phyloP scores from a whole-genome alignment of 1,139 yeast species.

The Blastobotrys serpentis region DNA sequence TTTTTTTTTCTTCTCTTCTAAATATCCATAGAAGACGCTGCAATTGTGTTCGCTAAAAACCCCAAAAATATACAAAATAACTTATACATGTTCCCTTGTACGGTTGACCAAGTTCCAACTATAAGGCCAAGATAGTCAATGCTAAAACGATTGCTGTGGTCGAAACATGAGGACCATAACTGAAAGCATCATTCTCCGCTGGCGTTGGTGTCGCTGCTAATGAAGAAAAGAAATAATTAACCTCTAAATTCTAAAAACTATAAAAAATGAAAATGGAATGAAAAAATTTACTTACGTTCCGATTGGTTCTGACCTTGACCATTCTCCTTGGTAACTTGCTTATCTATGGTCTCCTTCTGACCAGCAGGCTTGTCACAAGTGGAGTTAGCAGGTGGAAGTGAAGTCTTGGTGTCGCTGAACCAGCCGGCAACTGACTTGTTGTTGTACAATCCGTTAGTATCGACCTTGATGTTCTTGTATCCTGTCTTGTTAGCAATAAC shows the following conservation, averaged over 20 bases:
- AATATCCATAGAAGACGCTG: too few relatives aligned
- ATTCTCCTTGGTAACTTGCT: not conserved
- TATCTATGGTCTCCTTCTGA: constrained; percentile 12
- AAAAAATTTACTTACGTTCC: not conserved
- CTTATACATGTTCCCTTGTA: too few relatives aligned
- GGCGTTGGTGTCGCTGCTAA: not conserved
- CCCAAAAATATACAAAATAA: too few relatives aligned
- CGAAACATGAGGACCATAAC: not conserved
- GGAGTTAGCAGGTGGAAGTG: constrained; percentile 44
- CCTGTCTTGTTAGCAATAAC: constrained; percentile 42
- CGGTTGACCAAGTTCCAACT: too few relatives aligned
- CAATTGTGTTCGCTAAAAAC: too few relatives aligned
- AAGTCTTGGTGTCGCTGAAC: constrained; percentile 37
- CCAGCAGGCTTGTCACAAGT: constrained; percentile 44
- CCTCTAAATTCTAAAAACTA: not conserved
- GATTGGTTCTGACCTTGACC: not conserved
- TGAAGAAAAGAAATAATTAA: not conserved
- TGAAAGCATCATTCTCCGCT: not conserved
- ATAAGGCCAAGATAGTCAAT: not conserved
- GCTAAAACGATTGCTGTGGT: not conserved
- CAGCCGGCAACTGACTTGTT: constrained; percentile 45
- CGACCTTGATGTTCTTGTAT: constrained; percentile 38
- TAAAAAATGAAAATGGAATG: not conserved
- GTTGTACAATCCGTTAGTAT: constrained; percentile 42
- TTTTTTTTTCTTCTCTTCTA: too few relatives aligned